Evolutionary conservation across 192 early-diverging fungal species (phyloP), one percentile per base, ranked within the genome.

Genomic region (Helicostylum pulchrum): DNA sequence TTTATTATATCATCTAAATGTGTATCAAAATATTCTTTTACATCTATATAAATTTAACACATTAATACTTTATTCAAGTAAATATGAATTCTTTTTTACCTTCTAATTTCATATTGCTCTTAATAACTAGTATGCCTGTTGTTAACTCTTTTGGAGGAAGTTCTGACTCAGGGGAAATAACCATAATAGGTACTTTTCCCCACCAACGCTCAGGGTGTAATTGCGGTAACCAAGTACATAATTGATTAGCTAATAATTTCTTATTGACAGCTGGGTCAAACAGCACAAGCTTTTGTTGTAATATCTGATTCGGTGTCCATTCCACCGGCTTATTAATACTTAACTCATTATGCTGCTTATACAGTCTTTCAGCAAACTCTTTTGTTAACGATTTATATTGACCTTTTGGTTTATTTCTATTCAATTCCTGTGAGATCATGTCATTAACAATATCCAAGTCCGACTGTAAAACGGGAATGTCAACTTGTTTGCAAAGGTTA

Each of bases 151-250:
- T 48, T 4, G 36, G 9, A 10, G 53, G 32, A 8, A 34, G 31
- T 32, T 42, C 36, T 4, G 42, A 5, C 7, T 15, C 15, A 31
- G 53, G 20, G 4, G 61, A 48, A 39, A 70, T 45, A 23, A 64
- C n/a, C 32, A 70, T 19, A 11, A 50, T n/a, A 9, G 68, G 68
- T 46, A 70, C n/a, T 55, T 50, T 70, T 30, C 54, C 54, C 68
- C 68, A 70, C 68, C 68, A 70, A 12, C 17, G 44, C 7, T 62
- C n/a, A 15, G 68, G 61, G 20, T 61, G 4, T 31, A 70, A 49
- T 19, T 70, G 45, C 9, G 68, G 68, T 19, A 70, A 30, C 53
- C 53, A 57, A 14, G 6, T 9, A 34, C 43, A n/a, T 0, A 70
- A n/a, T 20, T 39, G 52, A 2, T 48, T 23, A 12, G 54, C 54